These are phyloP conservation scores for Endogone sp. DNA, from an alignment of 192 early-diverging fungal species.

Conservation along the genomic window DNA sequence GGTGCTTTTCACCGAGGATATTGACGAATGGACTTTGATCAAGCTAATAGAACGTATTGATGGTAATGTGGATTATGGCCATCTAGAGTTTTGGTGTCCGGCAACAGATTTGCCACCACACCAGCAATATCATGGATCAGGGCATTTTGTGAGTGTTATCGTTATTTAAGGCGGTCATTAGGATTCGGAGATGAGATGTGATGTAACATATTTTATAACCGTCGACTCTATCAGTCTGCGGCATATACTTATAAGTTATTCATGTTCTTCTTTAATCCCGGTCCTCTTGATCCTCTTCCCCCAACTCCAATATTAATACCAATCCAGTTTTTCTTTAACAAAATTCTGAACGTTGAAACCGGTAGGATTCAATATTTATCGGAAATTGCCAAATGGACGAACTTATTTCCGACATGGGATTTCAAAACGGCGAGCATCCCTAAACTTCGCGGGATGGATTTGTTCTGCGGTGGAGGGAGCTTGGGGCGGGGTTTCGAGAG, in stretches of 20 bases:
- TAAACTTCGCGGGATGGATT: slow-evolving; percentile 8
- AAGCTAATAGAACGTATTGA: not conserved
- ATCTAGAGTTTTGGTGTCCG: slow-evolving; percentile 8
- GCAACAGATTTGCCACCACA: slow-evolving; percentile 10
- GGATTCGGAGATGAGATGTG: slow-evolving; percentile 12
- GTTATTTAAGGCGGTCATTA: not conserved
- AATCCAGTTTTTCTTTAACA: slow-evolving; percentile 1
- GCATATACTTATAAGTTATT: no score
- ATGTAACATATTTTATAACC: no score
- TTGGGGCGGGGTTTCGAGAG: slow-evolving; percentile 23
- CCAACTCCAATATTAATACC: not conserved
- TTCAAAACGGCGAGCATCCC: not conserved
- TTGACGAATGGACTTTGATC: not conserved
- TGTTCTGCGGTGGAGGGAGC: slow-evolving; percentile 27
- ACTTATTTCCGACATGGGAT: not conserved
- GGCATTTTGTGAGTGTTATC: slow-evolving; percentile 16
- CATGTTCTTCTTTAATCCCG: no score
- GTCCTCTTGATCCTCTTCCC: no score
- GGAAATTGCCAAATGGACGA: slow-evolving; percentile 2
- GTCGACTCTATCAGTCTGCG: no score
- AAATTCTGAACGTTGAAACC: not conserved
- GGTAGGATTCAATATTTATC: not conserved
- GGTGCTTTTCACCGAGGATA: not conserved
- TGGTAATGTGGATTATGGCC: not conserved
- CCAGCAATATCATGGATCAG: slow-evolving; percentile 17